A percentile compares a stretch with the other conserved stretches of the same genome.
Conservation (phyloP, 176 grass and related monocot genomes). For the Cenchrus purpureus region DNA sequence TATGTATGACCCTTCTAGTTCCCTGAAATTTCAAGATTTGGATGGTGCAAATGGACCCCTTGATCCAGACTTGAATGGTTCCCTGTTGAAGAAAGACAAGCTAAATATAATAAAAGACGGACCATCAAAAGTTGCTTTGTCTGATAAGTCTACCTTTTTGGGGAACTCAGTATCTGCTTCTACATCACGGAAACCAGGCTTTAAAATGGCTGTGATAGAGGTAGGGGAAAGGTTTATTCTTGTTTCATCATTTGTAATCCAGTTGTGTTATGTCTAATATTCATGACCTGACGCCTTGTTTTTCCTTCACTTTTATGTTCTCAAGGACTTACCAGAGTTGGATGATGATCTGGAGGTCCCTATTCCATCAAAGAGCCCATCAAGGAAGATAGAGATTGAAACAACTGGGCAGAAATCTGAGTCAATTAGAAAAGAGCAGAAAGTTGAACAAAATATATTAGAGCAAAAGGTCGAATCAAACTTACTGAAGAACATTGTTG, state of each 20-base stretch:
- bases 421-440: conserved; percentile 39
- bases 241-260: conserved; percentile 4
- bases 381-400: conserved; percentile 27
- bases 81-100: conserved; percentile 43
- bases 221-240: conserved; percentile 29
- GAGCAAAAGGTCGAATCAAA: conserved; percentile 43
- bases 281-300: conserved; percentile 8
- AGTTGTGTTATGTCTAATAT: not conserved
- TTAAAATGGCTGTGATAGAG: conserved; percentile 64
- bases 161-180: conserved; percentile 35
- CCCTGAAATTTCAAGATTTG: conserved; percentile 45
- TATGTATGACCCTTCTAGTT: conserved; percentile 26
- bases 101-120: conserved; percentile 31
- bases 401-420: conserved; percentile 37
- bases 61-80: conserved; percentile 44
- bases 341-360: conserved; percentile 52
- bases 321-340: conserved; percentile 54
- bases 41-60: conserved; percentile 28
- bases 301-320: conserved; percentile 15
- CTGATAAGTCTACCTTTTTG: conserved; percentile 42
- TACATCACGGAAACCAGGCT: conserved; percentile 50
- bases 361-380: conserved; percentile 33
- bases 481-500: conserved; percentile 31
- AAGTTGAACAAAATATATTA: conserved; percentile 33
- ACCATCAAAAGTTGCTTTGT: conserved; percentile 39